Evolutionary conservation across 2,329 filamentous ascomycete genomes (phyloP), one percentile per base, ranked within the genome.

Genomic region (Aspergillus pseudoglaucus): DNA sequence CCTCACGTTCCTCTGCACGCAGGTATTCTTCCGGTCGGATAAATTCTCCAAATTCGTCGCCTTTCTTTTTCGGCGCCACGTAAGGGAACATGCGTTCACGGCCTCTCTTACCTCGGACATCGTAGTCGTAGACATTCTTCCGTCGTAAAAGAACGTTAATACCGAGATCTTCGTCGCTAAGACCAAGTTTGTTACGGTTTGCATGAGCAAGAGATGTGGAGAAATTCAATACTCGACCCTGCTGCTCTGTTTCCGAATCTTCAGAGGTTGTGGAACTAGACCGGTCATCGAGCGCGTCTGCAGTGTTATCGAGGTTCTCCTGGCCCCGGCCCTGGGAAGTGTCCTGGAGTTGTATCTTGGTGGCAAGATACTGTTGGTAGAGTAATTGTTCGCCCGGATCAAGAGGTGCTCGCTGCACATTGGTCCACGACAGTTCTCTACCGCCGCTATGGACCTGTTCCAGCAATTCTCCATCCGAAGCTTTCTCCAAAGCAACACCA

Each of bases 21-120:
- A 96, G 78, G 63, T 91, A 98, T 54, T 98, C 93, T 65, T 97
- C 93, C 0, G 91, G 88, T 46, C 90, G 83, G 57, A 98, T 96
- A 14, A 94, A 73, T 55, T 98, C 93, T 49, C 93, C 93, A 68
- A 93, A 98, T 54, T 96, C 91, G 62, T 97, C 93, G 25, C 79
- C 82, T 44, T 89, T 83, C 64, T 83, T 87, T 59, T 88, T 79
- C 45, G 89, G 83, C 20, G 90, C 81, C 1, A 90, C 81, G 46
- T 94, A 84, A 0, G 93, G 93, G 63, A 96, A 97, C 72, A 95
- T 87, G 53, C 90, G 84, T 63, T 98, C 93, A 47, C 90, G 81
- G 3, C 93, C 93, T 63, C 88, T 94, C 67, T 95, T 96, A 32
- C 87, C 87, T 37, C 89, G 80, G 1, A 96, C 86, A 61, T 96